Conservation (phyloP, 2,329 filamentous ascomycete genomes). For the Aureobasidium sp. region DNA sequence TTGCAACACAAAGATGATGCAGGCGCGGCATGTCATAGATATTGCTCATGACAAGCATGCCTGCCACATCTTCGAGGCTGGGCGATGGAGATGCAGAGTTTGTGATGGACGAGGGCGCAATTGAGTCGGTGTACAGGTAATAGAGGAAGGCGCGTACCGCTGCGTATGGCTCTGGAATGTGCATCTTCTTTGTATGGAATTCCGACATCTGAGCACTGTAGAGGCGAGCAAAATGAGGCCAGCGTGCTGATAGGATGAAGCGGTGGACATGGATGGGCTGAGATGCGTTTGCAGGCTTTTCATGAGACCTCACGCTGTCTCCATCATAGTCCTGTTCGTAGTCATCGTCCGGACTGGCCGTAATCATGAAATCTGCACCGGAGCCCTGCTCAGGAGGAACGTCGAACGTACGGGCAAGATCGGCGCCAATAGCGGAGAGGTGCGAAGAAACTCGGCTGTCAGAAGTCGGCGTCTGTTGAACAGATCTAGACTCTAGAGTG, state of each 20-base stretch:
- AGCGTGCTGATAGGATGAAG: constrained; percentile 86
- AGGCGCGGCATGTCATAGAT: constrained; percentile 96
- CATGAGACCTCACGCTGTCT: constrained; percentile 31
- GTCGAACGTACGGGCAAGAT: constrained; percentile 82
- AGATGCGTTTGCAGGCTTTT: constrained; percentile 47
- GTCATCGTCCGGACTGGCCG: constrained; percentile 66
- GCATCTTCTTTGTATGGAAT: constrained; percentile 94
- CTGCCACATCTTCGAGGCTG: constrained; percentile 74
- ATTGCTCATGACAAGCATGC: constrained; percentile 93
- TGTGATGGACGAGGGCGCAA: constrained; percentile 37
- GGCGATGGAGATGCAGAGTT: constrained; percentile 32
- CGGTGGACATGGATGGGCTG: constrained; percentile 89
- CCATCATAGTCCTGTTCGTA: constrained; percentile 21
- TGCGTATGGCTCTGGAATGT: constrained; percentile 91
- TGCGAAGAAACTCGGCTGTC: constrained; percentile 44
- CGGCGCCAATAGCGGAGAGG: constrained; percentile 64
- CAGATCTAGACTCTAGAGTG: constrained; percentile 29
- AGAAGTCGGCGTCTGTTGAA: constrained; percentile 41
- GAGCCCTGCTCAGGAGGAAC: constrained; percentile 74
- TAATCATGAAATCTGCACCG: constrained; percentile 85
- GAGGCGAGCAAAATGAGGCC: constrained; percentile 90
- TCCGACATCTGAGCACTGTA: constrained; percentile 95
- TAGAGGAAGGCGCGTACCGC: constrained; percentile 92
- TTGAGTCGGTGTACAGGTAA: constrained; percentile 94
- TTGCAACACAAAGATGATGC: constrained; percentile 81